Evolutionary conservation across 257 asterid genomes (phyloP).

Genomic region (Salvia miltiorrhiza): DNA sequence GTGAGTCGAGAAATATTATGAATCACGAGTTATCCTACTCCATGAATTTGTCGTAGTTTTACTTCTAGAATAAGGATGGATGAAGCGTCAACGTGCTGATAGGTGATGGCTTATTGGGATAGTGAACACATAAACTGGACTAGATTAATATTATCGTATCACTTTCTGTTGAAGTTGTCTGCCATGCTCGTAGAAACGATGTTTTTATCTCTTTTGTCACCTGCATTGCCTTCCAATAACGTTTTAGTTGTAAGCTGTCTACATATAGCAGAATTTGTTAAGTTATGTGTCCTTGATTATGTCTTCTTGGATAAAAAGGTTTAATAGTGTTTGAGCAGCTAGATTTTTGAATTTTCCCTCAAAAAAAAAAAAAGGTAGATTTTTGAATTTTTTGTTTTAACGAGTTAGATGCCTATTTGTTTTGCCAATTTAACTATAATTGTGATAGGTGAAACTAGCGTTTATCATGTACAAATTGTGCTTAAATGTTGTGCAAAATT

Average conservation of each 20-base stretch:
- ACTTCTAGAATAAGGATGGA: not conserved
- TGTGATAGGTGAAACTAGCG: not conserved
- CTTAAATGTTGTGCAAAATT: not conserved
- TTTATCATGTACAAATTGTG: not conserved
- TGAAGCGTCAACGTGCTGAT: not conserved
- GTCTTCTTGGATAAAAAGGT: not conserved
- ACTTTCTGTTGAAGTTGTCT: not conserved
- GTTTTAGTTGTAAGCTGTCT: not conserved
- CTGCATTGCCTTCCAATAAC: not conserved
- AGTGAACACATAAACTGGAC: not conserved
- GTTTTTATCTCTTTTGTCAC: not conserved
- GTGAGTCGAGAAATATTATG: not conserved
- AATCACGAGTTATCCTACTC: not conserved
- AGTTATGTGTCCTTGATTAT: not conserved
- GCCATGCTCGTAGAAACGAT: not conserved
- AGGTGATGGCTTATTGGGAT: not conserved
- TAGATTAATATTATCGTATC: not conserved
- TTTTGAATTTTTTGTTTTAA: too few species aligned
- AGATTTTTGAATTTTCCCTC: not conserved
- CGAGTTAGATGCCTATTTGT: too few species aligned
- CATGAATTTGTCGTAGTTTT: not conserved
- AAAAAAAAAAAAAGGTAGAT: too few species aligned
- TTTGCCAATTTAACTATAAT: not conserved
- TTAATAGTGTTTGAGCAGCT: not conserved
- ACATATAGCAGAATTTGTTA: not conserved